These are phyloP conservation scores for Calocybe cyanea DNA, from an alignment of 768 basidiomycete genomes.

Conservation along the genomic window DNA sequence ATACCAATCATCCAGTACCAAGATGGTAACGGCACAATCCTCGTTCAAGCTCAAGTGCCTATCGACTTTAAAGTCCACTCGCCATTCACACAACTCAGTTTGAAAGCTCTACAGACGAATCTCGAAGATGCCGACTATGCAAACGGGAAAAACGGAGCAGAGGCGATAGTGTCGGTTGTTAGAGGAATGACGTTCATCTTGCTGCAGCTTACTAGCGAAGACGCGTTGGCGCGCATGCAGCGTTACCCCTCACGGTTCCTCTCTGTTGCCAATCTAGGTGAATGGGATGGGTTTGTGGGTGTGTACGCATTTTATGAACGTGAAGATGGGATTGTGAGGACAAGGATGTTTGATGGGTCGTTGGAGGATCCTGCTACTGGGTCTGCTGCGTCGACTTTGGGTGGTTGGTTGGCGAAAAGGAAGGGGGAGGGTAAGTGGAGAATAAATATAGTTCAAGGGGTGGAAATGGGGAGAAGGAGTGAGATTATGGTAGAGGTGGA, in stretches of 20 bases:
- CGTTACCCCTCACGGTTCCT: constrained; percentile 21
- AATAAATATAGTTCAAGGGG: constrained; percentile 38
- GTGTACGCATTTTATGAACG: constrained; percentile 34
- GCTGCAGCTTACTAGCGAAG: constrained; percentile 32
- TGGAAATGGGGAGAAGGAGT: constrained; percentile 43
- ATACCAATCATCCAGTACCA: constrained; percentile 28
- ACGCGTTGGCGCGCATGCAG: constrained; percentile 31
- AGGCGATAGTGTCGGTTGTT: constrained; percentile 39
- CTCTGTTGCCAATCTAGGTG: constrained; percentile 31
- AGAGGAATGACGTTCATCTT: constrained; percentile 45
- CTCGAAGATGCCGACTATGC: constrained; percentile 30
- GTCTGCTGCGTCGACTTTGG: constrained; percentile 40
- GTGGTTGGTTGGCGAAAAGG: constrained; percentile 33
- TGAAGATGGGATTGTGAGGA: constrained; percentile 30
- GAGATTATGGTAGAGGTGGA: constrained; percentile 37
- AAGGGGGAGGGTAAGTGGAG: constrained; percentile 33
- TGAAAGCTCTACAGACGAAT: constrained; percentile 26
- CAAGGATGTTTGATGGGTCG: constrained; percentile 37
- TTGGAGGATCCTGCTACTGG: constrained; percentile 46
- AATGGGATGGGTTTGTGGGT: constrained; percentile 34
- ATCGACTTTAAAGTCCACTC: constrained; percentile 38
- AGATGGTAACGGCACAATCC: constrained; percentile 12
- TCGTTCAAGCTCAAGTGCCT: constrained; percentile 34
- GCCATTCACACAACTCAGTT: constrained; percentile 19
- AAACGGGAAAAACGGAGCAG: constrained; percentile 29